A percentile compares a stretch with the other conserved stretches of the same genome.
These are phyloP conservation scores for Hanseniaspora nectarophila DNA, from an alignment of 805 yeast species.

Conservation along the genomic window DNA sequence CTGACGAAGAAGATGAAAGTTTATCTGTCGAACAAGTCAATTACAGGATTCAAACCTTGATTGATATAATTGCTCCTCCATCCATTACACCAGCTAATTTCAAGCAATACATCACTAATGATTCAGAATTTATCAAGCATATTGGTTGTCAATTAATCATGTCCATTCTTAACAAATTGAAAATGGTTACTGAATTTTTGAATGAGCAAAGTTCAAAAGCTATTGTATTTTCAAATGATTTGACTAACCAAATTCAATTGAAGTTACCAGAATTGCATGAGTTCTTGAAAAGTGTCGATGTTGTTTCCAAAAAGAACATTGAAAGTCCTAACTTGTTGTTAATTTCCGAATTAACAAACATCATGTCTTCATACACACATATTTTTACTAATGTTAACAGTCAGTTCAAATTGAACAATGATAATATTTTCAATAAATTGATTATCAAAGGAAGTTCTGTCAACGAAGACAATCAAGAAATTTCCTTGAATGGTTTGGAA, in stretches of 20 bases:
- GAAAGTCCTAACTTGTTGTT: conserved; percentile 33
- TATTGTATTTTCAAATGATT: conserved; percentile 2
- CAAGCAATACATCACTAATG: conserved; percentile 45
- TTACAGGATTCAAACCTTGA: conserved; percentile 24
- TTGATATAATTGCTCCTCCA: conserved; percentile 53
- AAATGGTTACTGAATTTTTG: conserved; percentile 14
- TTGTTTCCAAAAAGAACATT: conserved; percentile 34
- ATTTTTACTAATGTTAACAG: conserved; percentile 29
- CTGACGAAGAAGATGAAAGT: neutral
- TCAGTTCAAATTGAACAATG: conserved; percentile 24
- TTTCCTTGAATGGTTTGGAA: conserved; percentile 40
- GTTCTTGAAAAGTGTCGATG: conserved; percentile 33
- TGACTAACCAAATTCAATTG: neutral
- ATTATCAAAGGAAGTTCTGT: conserved; percentile 19
- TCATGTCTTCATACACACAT: conserved; percentile 33
- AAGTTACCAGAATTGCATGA: conserved; percentile 9
- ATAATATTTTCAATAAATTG: conserved; percentile 29
- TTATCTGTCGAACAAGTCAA: neutral
- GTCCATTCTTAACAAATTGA: conserved; percentile 44
- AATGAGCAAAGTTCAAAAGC: neutral
- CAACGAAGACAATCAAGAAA: conserved; percentile 16
- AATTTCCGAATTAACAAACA: conserved; percentile 37
- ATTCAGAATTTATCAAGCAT: conserved; percentile 45
- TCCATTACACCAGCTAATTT: conserved; percentile 49
- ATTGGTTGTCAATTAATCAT: conserved; percentile 49